Evolutionary conservation across 2,329 filamentous ascomycete species (phyloP).

Genomic region (Apiospora sp.): DNA sequence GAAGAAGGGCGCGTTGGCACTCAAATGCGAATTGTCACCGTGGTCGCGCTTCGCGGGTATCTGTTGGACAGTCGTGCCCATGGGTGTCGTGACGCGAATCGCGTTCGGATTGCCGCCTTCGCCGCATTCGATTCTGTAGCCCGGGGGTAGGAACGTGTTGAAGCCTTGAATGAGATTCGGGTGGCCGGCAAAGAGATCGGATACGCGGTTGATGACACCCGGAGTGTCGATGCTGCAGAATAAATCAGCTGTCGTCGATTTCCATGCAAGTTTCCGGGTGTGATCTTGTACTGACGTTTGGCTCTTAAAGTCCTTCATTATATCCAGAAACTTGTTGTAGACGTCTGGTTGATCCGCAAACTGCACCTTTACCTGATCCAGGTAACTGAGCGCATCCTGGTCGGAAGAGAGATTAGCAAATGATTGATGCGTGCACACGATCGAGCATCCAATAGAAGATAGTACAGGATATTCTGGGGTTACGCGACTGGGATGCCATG

Average conservation of each 20-base stretch:
- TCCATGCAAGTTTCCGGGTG: slow-evolving; percentile 26
- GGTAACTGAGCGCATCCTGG: slow-evolving; percentile 84
- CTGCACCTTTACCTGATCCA: slow-evolving; percentile 98
- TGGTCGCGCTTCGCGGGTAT: slow-evolving; percentile 68
- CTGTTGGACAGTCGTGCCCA: slow-evolving; percentile 94
- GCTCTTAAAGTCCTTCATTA: slow-evolving; percentile 99
- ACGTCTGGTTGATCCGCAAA: slow-evolving; percentile 97
- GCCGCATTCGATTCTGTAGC: slow-evolving; percentile 96
- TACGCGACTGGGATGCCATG: neutral
- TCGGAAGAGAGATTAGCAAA: slow-evolving; percentile 36
- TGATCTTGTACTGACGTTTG: slow-evolving; percentile 73
- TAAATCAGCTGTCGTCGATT: slow-evolving; percentile 1
- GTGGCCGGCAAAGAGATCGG: slow-evolving; percentile 93
- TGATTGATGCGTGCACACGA: neutral
- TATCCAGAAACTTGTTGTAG: slow-evolving; percentile 95
- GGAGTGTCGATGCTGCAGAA: slow-evolving; percentile 84
- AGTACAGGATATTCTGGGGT: slow-evolving; percentile 1
- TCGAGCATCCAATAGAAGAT: neutral
- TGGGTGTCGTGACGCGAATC: slow-evolving; percentile 95
- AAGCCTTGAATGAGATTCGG: slow-evolving; percentile 96
- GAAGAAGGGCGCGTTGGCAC: slow-evolving; percentile 53
- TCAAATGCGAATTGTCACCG: slow-evolving; percentile 46
- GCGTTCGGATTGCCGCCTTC: slow-evolving; percentile 93
- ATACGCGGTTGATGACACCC: slow-evolving; percentile 95
- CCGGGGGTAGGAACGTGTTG: slow-evolving; percentile 95